Base-by-base conservation (phyloP, 116 monocot species). In the Posidonia oceanica region DNA sequence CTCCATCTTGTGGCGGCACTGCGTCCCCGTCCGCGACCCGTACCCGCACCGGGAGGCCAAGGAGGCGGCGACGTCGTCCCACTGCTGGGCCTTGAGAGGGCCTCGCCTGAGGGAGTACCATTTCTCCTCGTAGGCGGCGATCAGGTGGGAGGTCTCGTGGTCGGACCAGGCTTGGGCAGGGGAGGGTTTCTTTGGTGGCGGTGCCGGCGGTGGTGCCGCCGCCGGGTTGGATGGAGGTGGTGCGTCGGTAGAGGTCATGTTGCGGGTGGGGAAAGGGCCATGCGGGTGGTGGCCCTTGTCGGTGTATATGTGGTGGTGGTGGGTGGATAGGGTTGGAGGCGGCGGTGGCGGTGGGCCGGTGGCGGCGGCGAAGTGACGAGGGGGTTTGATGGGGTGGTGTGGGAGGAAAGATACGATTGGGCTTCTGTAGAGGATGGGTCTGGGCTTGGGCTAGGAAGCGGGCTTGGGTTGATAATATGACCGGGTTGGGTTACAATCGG, bases 1-100 rank as follows among this genome's bases (percentile, higher is more conserved):
- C 83, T 91, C 91, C 60, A 91, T 81, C 83, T 91, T 91, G 78
- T 91, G 91, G 75, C 91, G 88, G 67, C 91, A 91, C 83, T 91
- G 91, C 61, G 91, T 91, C 56, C 83, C 88, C 41, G 81, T 77
- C 63, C 85, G 80, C 39, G 48, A 77, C 72, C 18, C 61, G 51
- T 18, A 37, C 58, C 79, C 76, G 69, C 83, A 85, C 3, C 87
- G 83, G 71, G 78, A 65, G 60, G 88, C 81, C 71, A 91, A 75
- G 41, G 77, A 71, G 74, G 79, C 69, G 29, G 91, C 85, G 41
- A 91, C 91, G 17, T 75, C 85, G 39, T 91, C 88, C 91, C 91
- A 91, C 66, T 91, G 85, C 36, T 75, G 85, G 12, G 88, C 79
- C 82, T 82, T 85, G 75, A 91, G 86, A 63, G 83, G 88, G 7